These are phyloP conservation scores for Stachybotrys elegans DNA, from an alignment of 2,329 filamentous ascomycete genomes.

Conservation along the genomic window DNA sequence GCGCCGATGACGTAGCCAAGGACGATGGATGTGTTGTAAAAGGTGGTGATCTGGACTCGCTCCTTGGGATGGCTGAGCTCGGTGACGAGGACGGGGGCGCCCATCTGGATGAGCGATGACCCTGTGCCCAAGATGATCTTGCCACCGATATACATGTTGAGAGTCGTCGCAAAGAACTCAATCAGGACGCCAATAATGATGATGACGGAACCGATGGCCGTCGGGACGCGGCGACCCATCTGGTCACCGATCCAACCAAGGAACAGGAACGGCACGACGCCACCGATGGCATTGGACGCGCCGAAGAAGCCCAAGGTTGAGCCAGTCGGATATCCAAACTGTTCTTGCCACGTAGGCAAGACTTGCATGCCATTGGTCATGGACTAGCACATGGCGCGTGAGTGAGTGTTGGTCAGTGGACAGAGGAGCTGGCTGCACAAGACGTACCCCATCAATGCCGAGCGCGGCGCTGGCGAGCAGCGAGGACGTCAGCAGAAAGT, in stretches of 20 bases:
- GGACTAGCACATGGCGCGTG: constrained; percentile 12
- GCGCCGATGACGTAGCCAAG: constrained; percentile 16
- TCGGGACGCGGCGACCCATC: constrained; percentile 27
- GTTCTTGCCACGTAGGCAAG: constrained; percentile 29
- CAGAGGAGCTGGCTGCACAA: background rate
- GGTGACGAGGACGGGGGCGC: constrained; percentile 35
- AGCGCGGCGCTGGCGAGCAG: constrained; percentile 34
- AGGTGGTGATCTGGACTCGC: constrained; percentile 15
- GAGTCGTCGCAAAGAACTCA: constrained; percentile 27
- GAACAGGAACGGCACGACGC: constrained; percentile 30
- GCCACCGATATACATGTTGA: constrained; percentile 32
- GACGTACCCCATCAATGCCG: constrained; percentile 32
- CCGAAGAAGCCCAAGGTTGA: constrained; percentile 33
- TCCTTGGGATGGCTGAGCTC: constrained; percentile 29
- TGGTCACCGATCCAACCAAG: constrained; percentile 30
- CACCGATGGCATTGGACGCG: constrained; percentile 33
- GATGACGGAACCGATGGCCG: constrained; percentile 30
- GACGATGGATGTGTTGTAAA: constrained; percentile 19
- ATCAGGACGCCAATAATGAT: constrained; percentile 31
- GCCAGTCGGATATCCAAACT: constrained; percentile 31
- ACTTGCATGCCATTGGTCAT: constrained; percentile 37
- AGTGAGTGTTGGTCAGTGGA: background rate
- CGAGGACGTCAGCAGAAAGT: constrained; percentile 37
- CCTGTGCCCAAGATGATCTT: constrained; percentile 32
- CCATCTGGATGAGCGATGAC: constrained; percentile 33